Evolutionary conservation across 2,329 filamentous ascomycete species (phyloP).

Genomic region (Nakataea oryzae): DNA sequence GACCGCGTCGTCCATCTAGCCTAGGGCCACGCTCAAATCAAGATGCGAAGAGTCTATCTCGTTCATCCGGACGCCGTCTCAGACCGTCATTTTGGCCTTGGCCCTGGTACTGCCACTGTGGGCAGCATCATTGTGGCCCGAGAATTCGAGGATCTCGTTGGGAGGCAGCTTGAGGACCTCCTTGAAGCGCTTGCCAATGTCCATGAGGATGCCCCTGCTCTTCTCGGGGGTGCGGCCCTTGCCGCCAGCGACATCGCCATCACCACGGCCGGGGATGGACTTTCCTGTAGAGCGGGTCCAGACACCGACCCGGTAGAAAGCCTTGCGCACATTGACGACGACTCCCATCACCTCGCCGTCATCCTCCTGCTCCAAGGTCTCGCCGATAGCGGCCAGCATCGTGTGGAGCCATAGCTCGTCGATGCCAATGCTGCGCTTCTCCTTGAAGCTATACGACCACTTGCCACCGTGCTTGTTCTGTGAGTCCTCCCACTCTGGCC

Average conservation of each 20-base stretch:
- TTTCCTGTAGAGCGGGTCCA: slow-evolving; percentile 95
- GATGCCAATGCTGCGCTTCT: slow-evolving; percentile 84
- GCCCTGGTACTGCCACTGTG: slow-evolving; percentile 89
- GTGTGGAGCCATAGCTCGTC: slow-evolving; percentile 95
- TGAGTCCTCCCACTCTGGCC: slow-evolving; percentile 95
- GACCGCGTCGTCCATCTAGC: neutral
- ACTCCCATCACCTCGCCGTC: slow-evolving; percentile 99
- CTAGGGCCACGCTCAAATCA: neutral
- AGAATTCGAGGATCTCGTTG: slow-evolving; percentile 81
- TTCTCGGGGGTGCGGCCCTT: slow-evolving; percentile 73
- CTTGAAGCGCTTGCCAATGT: slow-evolving; percentile 88
- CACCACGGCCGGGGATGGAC: slow-evolving; percentile 64
- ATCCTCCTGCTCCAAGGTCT: slow-evolving; percentile 89
- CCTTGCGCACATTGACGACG: slow-evolving; percentile 96
- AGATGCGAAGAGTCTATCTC: neutral
- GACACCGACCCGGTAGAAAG: slow-evolving; percentile 92
- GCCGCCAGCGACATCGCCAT: slow-evolving; percentile 60
- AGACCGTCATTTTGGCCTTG: slow-evolving; percentile 87
- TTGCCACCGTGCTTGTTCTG: slow-evolving; percentile 99
- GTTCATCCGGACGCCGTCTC: slow-evolving; percentile 19
- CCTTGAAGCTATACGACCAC: slow-evolving; percentile 97
- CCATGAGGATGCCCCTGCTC: slow-evolving; percentile 72
- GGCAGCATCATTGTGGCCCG: slow-evolving; percentile 88
- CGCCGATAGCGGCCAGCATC: slow-evolving; percentile 92
- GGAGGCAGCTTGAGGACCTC: slow-evolving; percentile 72